Evolutionary conservation across 73 alveolate genomes (phyloP).

Genomic region (Paramecium pentaurelia): DNA sequence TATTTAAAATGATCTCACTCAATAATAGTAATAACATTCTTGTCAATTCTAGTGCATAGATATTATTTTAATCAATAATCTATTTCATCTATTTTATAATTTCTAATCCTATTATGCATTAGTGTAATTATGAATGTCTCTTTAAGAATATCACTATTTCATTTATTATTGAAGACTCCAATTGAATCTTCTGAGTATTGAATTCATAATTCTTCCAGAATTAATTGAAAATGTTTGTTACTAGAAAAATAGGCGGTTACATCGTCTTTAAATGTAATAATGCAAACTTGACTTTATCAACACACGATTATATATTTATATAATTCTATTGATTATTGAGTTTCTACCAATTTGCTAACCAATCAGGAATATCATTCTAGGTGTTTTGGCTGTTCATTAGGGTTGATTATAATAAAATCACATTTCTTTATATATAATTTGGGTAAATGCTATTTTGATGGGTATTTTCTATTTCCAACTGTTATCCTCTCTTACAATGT

Average conservation of each 20-base stretch:
- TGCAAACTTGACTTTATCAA: conserved; percentile 23
- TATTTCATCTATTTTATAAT: not conserved
- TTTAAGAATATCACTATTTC: not conserved
- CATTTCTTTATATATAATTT: conserved; percentile 19
- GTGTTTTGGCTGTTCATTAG: not conserved
- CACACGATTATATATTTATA: not conserved
- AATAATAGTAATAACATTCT: not conserved
- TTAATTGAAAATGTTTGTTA: not conserved
- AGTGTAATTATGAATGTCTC: not conserved
- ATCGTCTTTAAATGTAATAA: not conserved
- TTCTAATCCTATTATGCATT: not conserved
- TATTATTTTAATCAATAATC: not conserved
- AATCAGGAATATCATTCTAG: not conserved
- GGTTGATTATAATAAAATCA: not conserved
- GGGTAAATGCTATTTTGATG: not conserved
- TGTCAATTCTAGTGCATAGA: not conserved
- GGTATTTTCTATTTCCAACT: not conserved
- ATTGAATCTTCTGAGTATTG: not conserved
- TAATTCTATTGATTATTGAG: not conserved
- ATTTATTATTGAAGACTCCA: not conserved
- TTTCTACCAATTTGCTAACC: not conserved
- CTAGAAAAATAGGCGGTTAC: not conserved
- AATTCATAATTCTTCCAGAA: not conserved
- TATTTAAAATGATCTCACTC: not conserved
- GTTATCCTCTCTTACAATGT: not conserved